Evolutionary conservation across 1,139 yeast genomes (phyloP), one percentile per base, ranked within the genome.

Genomic region (Yamadazyma aaseri): DNA sequence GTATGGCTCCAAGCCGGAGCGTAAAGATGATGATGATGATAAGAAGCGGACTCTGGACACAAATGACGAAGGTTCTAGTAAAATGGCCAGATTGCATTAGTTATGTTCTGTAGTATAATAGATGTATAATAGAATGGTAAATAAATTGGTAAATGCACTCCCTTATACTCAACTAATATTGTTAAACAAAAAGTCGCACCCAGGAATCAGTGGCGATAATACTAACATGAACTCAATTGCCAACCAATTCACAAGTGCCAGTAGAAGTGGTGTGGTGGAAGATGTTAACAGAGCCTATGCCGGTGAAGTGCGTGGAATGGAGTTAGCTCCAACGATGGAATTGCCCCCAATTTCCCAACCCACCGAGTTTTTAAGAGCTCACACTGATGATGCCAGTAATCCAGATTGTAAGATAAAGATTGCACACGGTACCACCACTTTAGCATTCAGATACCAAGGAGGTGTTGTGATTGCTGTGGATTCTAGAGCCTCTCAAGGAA

Each of bases 341-440:
- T 64, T 86, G 57, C 95, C 96, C 17, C 95, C 95, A 41, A 86
- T 86, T 46, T 76, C 90, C 32, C 84, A 84, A 55, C 97, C 98
- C 26, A 79, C 96, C n/a, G 95, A 86, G 35, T 92, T 92, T 58
- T 70, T 92, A 50, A 74, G 97, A 59, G 97, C 97, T n/a, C 97
- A 92, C 60, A 92, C 97, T 3, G 97, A 92, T 60, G 97, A 92
- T 59, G 81, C 89, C 23, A 59, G 79, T 41, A 92, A 90, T 57
- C 96, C 96, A 17, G 97, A 89, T 58, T 87, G 95, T 65, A 85
- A 82, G 56, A 92, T 94, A 64, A 92, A 92, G 61, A 86, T 92
- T 54, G 96, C 97, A 17, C 99, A 92, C 63, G 99, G 99, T 61
- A 92, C 99, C 17, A 92, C 99, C 11, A 92, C 99, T 5, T 73